Evolutionary conservation across 495 filamentous ascomycete genomes (phyloP).

Genomic region (Aspergillus olivimuriae): DNA sequence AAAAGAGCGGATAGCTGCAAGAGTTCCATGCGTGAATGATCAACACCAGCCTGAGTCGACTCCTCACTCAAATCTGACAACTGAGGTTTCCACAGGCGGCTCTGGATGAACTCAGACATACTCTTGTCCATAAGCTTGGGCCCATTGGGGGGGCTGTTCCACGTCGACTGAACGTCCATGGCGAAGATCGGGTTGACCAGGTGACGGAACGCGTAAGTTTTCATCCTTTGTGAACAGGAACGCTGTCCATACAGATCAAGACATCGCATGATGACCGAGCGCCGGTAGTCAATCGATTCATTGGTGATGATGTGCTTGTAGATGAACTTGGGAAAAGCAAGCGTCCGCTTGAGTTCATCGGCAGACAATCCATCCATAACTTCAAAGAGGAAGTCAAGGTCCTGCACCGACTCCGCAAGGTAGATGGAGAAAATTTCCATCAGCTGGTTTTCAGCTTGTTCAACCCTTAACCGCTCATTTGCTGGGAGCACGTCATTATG

Average conservation of each 20-base stretch:
- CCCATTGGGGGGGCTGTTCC: constrained; percentile 47
- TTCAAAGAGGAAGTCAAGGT: constrained; percentile 84
- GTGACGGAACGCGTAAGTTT: constrained; percentile 86
- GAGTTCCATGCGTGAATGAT: constrained; percentile 93
- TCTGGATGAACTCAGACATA: constrained; percentile 85
- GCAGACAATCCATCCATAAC: constrained; percentile 79
- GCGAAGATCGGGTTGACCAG: constrained; percentile 95
- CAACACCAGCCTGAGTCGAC: constrained; percentile 74
- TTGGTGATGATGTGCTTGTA: constrained; percentile 78
- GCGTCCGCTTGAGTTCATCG: constrained; percentile 71
- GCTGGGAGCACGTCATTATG: constrained; percentile 61
- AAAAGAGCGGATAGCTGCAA: constrained; percentile 91
- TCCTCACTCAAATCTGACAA: constrained; percentile 80
- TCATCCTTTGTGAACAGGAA: constrained; percentile 73
- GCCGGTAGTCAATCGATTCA: constrained; percentile 84
- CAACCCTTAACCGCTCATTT: constrained; percentile 71
- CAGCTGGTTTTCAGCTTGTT: constrained; percentile 83
- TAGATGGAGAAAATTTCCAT: constrained; percentile 81
- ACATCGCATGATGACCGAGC: constrained; percentile 74
- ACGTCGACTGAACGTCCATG: constrained; percentile 78
- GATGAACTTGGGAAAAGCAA: constrained; percentile 73
- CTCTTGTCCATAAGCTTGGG: constrained; percentile 78
- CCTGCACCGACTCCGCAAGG: constrained; percentile 63
- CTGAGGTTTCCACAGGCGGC: constrained; percentile 90
- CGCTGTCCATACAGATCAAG: constrained; percentile 81